Evolutionary conservation across 2,329 filamentous ascomycete species (phyloP).

Genomic region (Apiospora aurea): DNA sequence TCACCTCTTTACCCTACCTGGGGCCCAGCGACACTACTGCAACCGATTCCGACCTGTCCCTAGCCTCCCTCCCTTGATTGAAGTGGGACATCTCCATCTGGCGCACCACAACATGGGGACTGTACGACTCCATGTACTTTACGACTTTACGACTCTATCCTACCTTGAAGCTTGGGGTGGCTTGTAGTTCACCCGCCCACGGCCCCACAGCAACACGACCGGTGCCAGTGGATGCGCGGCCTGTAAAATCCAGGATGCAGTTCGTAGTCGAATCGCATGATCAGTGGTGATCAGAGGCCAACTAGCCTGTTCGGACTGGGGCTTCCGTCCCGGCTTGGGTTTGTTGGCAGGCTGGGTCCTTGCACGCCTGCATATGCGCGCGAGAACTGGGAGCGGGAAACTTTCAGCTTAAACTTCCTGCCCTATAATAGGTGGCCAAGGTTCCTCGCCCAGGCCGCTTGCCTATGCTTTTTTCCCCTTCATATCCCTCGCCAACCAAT

Average conservation of each 20-base stretch:
- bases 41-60: neutral
- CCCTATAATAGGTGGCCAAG: neutral
- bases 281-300: neutral
- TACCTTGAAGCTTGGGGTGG: neutral
- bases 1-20: neutral
- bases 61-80: neutral
- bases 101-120: neutral
- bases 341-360: neutral
- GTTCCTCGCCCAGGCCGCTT: neutral
- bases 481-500: neutral
- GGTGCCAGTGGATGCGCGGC: neutral
- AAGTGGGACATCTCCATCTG: conserved; percentile 5
- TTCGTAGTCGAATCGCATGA: neutral
- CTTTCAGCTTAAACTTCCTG: neutral
- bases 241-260: neutral
- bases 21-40: neutral
- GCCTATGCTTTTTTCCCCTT: neutral
- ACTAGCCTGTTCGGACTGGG: neutral
- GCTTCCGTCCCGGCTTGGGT: neutral
- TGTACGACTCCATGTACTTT: too few species aligned
- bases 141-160: neutral
- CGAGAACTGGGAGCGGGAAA: neutral
- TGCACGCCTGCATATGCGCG: neutral
- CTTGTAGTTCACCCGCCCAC: neutral
- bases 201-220: conserved; percentile 5